phyloP scores from a whole-genome alignment of 2,329 filamentous ascomycete genomes.

The Alternaria alternata region DNA sequence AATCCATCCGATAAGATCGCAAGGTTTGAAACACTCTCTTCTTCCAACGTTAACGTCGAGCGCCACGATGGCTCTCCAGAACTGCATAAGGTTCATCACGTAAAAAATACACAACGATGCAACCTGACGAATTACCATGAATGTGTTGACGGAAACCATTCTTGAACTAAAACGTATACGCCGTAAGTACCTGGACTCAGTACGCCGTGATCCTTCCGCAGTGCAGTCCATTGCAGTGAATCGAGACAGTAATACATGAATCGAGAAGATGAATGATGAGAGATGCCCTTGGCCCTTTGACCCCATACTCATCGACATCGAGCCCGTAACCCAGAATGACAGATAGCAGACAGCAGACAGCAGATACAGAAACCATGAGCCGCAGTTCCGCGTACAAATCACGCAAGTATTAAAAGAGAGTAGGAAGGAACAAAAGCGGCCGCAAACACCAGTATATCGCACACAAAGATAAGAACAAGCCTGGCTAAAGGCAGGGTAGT shows the following conservation, averaged over 20 bases:
- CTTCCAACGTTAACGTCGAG: too few species aligned
- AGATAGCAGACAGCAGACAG: slow-evolving; percentile 15
- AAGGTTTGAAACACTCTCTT: too few species aligned
- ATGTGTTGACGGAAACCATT: neutral
- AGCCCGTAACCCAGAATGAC: slow-evolving; percentile 13
- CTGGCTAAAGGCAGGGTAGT: slow-evolving; percentile 22
- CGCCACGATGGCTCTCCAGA: too few species aligned
- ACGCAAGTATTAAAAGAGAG: slow-evolving; percentile 14
- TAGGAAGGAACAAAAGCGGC: neutral
- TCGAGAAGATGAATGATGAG: slow-evolving; percentile 16
- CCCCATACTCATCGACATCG: slow-evolving; percentile 15
- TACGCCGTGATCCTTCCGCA: neutral
- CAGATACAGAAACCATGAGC: slow-evolving; percentile 22
- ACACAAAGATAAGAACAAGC: slow-evolving; percentile 9
- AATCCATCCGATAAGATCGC: too few species aligned
- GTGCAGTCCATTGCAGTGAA: slow-evolving; percentile 5
- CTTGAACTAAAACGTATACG: slow-evolving; percentile 10
- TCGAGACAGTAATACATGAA: slow-evolving; percentile 27
- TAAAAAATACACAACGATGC: too few species aligned
- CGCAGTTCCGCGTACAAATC: slow-evolving; percentile 17
- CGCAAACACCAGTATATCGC: slow-evolving; percentile 17
- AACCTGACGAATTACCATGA: too few species aligned
- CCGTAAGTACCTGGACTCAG: slow-evolving; percentile 1
- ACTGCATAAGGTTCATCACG: too few species aligned
- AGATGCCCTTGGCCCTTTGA: slow-evolving; percentile 8